These are phyloP conservation scores for Zea luxurians DNA, from an alignment of 176 grass and related monocot genomes.

Conservation along the genomic window DNA sequence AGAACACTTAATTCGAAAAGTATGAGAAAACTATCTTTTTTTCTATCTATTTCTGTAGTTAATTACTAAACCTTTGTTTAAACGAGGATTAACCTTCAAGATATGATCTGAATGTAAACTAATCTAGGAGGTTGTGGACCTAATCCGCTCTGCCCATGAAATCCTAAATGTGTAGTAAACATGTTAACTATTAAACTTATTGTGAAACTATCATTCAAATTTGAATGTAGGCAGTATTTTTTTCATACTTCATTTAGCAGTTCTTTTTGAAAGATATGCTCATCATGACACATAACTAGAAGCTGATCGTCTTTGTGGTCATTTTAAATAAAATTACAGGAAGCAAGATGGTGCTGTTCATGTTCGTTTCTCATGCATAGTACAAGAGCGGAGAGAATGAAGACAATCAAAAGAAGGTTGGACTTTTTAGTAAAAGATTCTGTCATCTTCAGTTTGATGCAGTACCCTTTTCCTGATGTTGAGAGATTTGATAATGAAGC, in stretches of 20 bases:
- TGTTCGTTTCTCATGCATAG: constrained; percentile 12
- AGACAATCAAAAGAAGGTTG: constrained; percentile 28
- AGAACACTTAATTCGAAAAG: not conserved
- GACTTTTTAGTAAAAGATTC: constrained; percentile 33
- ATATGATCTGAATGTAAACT: not conserved
- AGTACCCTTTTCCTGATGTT: not conserved
- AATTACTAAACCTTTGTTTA: not conserved
- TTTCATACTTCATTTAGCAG: not conserved
- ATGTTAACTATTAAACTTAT: not conserved
- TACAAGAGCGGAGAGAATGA: constrained; percentile 4
- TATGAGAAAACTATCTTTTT: not conserved
- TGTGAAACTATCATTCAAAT: not conserved
- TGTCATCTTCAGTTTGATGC: not conserved
- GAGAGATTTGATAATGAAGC: not conserved
- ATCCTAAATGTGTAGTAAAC: not conserved
- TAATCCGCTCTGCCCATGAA: not conserved
- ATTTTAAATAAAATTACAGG: constrained; percentile 6
- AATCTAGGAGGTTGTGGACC: not conserved
- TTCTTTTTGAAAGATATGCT: not conserved
- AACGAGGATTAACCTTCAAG: not conserved
- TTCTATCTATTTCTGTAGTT: not conserved
- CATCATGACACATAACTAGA: not conserved
- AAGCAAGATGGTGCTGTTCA: not conserved
- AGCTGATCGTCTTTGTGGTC: not conserved
- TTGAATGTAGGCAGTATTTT: not conserved